Conservation (phyloP, 2,329 filamentous ascomycete species). For the Hansfordia pulvinata region DNA sequence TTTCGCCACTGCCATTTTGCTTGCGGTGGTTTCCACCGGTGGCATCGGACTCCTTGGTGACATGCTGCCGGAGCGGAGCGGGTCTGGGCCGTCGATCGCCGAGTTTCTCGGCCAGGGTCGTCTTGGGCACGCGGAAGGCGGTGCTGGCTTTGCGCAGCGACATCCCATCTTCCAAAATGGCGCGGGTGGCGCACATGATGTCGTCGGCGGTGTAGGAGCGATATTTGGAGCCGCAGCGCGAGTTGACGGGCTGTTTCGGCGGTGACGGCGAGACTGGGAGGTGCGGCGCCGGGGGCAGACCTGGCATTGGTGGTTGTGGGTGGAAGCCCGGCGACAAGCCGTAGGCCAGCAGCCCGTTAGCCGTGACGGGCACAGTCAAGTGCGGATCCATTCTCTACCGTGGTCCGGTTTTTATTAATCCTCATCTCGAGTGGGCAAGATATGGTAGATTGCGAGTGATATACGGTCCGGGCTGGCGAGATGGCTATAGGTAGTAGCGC, state of each 20-base stretch:
- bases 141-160: conserved; percentile 10
- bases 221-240: conserved; percentile 9
- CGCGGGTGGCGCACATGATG: conserved; percentile 6
- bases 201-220: conserved; percentile 10
- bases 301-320: conserved; percentile 1
- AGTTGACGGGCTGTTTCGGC: not conserved
- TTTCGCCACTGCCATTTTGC: too few species aligned
- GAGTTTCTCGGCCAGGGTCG: conserved; percentile 9
- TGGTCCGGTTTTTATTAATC: too few species aligned
- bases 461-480: too few species aligned
- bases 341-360: too few species aligned
- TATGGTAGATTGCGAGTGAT: too few species aligned
- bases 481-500: too few species aligned
- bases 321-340: too few species aligned
- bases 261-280: not conserved
- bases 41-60: not conserved
- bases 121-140: conserved; percentile 11
- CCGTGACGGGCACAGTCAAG: too few species aligned
- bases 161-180: conserved; percentile 10
- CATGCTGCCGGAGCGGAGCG: conserved; percentile 6
- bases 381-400: too few species aligned
- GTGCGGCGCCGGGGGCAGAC: not conserved
- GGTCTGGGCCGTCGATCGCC: conserved; percentile 7
- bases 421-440: too few species aligned
- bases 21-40: not conserved